Base-by-base conservation (phyloP, 2,329 filamentous ascomycete genomes). In the Ilyonectria robusta region DNA sequence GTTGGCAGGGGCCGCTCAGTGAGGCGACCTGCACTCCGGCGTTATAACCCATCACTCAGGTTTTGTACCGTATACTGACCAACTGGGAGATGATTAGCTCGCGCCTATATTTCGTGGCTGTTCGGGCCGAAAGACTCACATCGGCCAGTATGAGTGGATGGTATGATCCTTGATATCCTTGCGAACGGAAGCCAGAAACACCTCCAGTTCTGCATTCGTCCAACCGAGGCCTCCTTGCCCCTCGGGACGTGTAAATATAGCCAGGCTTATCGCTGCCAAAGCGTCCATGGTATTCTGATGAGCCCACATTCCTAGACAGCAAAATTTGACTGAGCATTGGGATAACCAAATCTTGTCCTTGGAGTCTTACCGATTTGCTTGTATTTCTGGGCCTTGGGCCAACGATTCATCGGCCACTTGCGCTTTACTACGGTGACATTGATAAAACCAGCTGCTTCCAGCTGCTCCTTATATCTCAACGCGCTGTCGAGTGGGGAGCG, bases 321-420 rank as follows among this genome's bases (percentile, higher is more conserved):
- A 5, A 26, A 26, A 26, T 6, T 26, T 26, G n/a, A 5, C 46
- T 57, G 2, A 46, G 62, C 40, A 23, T 46, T 8, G 44, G 29
- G 2, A 17, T 6, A 26, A 4, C 26, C 26, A 26, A 26, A 26
- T 26, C 4, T 6, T 26, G 26, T 26, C 5, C 26, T 26, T 42
- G 13, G 40, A 42, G n/a, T 9, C 65, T 50, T 47, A 67, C 69
- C 69, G 6, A 71, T 71, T 23, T 71, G 66, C 4, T 72, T 72
- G 26, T 69, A 59, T 13, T 57, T 65, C 23, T 44, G 46, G 23
- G 64, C 66, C n/a, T 69, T 63, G 1, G 69, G 63, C 62, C 59
- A 71, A 0, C 17, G 10, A 17, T 47, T 71, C 4, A 59, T 15
- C 1, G 69, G 70, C 66, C 69, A 72, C n/a, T 61, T 65, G 4